Base-by-base conservation (phyloP, 805 yeast species). In the Candida yuanshanica region DNA sequence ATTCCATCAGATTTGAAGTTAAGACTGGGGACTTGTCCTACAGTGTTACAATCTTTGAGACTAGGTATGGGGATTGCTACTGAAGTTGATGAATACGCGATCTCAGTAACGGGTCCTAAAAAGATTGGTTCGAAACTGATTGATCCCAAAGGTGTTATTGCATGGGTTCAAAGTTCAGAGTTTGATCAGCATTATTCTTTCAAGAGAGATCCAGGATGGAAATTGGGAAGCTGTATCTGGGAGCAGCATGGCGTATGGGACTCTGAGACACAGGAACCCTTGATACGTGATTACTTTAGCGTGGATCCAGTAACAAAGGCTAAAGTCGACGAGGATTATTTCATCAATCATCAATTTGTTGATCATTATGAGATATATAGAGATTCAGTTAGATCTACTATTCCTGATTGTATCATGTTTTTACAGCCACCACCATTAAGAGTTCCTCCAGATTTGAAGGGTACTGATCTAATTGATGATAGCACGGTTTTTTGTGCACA, bases 401-500 rank as follows among this genome's bases (percentile, higher is more conserved):
- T 77, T 17, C 57, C 65, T 0, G 68, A 72, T 12, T 62, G 74
- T 20, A 75, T 82, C 44, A 60, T 85, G 11, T 68, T 89, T 22
- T 60, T 88, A 50, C 95, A 89, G 60, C 82, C 95, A 1, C 95
- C 95, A 2, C 93, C 85, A 2, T 66, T 90, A 46, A 82, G 79
- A 50, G 55, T 72, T 4, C 96, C 96, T 0, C 96, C 97, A 2
- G 57, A 62, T 10, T 60, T 86, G 45, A 70, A 69, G 44, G 72
- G 70, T 11, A 44, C 59, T 23, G 57, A 66, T 18, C 56, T 79
- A n/a, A 56, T 83, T 12, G 93, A 84, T 52, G 58, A 66, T 1
- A 74, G 73, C 38, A 81, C 91, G 0, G 78, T 84, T 2, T 81
- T 81, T 51, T 79, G 95, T 16, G 93, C 95, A 2, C 99, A 91